Evolutionary conservation across 257 asterid species (phyloP).

Genomic region (Capsicum rhomboideum): DNA sequence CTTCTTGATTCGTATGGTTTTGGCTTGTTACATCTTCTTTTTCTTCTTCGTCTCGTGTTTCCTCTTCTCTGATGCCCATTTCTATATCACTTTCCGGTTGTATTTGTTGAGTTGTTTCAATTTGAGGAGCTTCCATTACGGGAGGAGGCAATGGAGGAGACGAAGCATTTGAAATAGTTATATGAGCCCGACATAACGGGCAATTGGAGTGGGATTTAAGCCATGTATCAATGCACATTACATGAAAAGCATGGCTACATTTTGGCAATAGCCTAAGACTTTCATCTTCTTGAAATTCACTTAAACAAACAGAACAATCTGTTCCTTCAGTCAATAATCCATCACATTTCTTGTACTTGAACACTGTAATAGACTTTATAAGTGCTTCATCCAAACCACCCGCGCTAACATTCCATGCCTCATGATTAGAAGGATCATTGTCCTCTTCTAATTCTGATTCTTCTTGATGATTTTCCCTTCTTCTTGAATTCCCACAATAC

Average conservation of each 20-base stretch:
- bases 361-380: background rate
- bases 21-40: background rate
- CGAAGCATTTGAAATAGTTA: background rate
- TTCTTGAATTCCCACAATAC: slow-evolving; percentile 21
- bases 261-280: slow-evolving; percentile 6
- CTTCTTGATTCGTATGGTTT: background rate
- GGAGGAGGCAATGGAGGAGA: background rate
- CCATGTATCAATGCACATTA: slow-evolving; percentile 14
- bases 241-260: slow-evolving; percentile 15
- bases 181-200: slow-evolving; percentile 2
- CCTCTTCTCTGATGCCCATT: background rate
- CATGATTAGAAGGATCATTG: background rate
- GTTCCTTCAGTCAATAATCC: background rate
- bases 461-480: background rate
- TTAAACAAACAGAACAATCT: slow-evolving; percentile 11
- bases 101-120: background rate
- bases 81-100: background rate
- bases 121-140: background rate
- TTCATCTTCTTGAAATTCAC: slow-evolving; percentile 14
- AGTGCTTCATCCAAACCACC: slow-evolving; percentile 7
- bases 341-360: background rate
- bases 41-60: background rate
- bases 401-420: background rate
- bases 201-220: slow-evolving; percentile 9
- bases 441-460: background rate